A percentile compares a stretch with the other conserved stretches of the same genome.
Conservation (phyloP, 805 yeast species). For the Phaffomyces opuntiae region DNA sequence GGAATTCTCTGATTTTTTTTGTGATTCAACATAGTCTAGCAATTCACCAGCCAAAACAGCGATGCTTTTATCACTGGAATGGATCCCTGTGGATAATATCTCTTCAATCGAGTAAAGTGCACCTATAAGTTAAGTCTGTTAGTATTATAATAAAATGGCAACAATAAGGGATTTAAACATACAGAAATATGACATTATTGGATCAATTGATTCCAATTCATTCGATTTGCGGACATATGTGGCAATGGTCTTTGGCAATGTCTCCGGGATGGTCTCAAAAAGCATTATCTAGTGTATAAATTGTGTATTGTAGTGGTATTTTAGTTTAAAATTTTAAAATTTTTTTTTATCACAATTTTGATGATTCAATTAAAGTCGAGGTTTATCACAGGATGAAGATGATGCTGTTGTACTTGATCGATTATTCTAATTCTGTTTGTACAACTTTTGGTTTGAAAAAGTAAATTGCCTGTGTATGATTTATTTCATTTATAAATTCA, state of each 20-base stretch:
- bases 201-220: conserved; percentile 53
- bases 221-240: conserved; percentile 44
- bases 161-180: conserved; percentile 18
- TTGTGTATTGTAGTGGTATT: too few relatives aligned
- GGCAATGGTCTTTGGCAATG: conserved; percentile 25
- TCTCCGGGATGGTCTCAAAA: conserved; percentile 6
- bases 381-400: too few relatives aligned
- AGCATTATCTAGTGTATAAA: neutral
- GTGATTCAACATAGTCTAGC: conserved; percentile 63
- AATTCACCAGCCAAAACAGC: conserved; percentile 55
- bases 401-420: too few relatives aligned
- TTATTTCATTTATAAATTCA: too few relatives aligned
- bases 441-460: too few relatives aligned
- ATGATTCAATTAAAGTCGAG: too few relatives aligned
- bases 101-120: conserved; percentile 64
- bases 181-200: conserved; percentile 69
- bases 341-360: too few relatives aligned
- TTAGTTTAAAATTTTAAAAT: too few relatives aligned
- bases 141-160: neutral
- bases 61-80: conserved; percentile 45
- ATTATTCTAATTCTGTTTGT: too few relatives aligned
- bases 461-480: too few relatives aligned
- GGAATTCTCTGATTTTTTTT: conserved; percentile 34
- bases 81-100: conserved; percentile 55
- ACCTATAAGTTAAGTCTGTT: conserved; percentile 4